These are phyloP conservation scores for Alloteropsis angusta DNA, from an alignment of 202 grass and related monocot species.

Conservation along the genomic window DNA sequence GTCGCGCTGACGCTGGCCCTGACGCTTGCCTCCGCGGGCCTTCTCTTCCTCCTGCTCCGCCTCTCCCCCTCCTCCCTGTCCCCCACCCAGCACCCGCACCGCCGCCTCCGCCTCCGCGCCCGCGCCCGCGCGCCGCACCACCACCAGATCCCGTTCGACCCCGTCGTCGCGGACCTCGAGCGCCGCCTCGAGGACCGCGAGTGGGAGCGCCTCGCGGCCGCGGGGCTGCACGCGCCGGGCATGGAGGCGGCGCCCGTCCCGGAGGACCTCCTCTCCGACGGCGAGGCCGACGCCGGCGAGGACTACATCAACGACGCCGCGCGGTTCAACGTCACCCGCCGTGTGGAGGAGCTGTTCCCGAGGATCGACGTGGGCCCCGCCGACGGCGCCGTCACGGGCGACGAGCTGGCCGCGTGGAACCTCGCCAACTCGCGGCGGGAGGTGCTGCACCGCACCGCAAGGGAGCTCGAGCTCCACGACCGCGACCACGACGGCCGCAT, in stretches of 20 bases:
- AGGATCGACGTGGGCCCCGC: conserved; percentile 69
- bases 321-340: conserved; percentile 66
- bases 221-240: conserved; percentile 52
- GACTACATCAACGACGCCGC: conserved; percentile 73
- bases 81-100: conserved; percentile 17
- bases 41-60: conserved; percentile 37
- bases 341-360: conserved; percentile 70
- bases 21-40: conserved; percentile 34
- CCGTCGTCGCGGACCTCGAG: conserved; percentile 66
- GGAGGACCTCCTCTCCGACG: conserved; percentile 39
- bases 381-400: conserved; percentile 55
- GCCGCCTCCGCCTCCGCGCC: conserved; percentile 72
- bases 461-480: conserved; percentile 87
- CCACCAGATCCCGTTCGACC: conserved; percentile 70
- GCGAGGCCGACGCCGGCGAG: conserved; percentile 32
- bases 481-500: conserved; percentile 71
- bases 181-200: conserved; percentile 63
- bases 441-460: conserved; percentile 57
- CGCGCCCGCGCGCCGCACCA: conserved; percentile 23
- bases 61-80: conserved; percentile 48
- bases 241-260: conserved; percentile 76
- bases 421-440: conserved; percentile 53
- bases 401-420: conserved; percentile 79
- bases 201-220: conserved; percentile 56
- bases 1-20: conserved; percentile 18